phyloP scores from a whole-genome alignment of 495 filamentous ascomycete genomes.

The Cercophora sp. region DNA sequence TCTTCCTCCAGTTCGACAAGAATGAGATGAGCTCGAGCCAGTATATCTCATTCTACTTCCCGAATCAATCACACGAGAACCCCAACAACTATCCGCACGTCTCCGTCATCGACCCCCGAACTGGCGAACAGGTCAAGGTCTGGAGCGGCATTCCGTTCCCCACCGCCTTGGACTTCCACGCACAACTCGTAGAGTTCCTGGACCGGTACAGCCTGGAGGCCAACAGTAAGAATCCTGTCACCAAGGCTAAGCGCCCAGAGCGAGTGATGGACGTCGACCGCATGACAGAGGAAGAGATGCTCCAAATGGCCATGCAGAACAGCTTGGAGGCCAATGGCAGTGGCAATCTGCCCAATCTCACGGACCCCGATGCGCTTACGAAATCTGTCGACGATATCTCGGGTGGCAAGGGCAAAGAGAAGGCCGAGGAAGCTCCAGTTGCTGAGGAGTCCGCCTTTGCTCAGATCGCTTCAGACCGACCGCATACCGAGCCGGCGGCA shows the following conservation, averaged over 20 bases:
- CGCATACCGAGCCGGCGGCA: conserved; percentile 71
- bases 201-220: conserved; percentile 87
- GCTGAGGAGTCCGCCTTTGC: conserved; percentile 51
- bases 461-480: conserved; percentile 62
- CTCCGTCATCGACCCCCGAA: conserved; percentile 90
- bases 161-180: conserved; percentile 74
- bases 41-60: conserved; percentile 89
- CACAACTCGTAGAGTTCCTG: conserved; percentile 89
- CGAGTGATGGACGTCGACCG: conserved; percentile 68
- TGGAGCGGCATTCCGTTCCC: conserved; percentile 84
- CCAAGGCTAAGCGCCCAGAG: conserved; percentile 69
- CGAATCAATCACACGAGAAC: conserved; percentile 63
- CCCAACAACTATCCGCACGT: conserved; percentile 83
- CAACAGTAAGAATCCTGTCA: conserved; percentile 87
- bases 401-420: conserved; percentile 64
- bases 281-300: conserved; percentile 96
- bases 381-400: conserved; percentile 43
- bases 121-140: conserved; percentile 94
- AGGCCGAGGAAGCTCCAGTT: conserved; percentile 29
- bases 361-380: conserved; percentile 84
- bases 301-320: conserved; percentile 87
- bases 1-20: conserved; percentile 91
- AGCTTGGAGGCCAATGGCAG: conserved; percentile 53
- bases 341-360: conserved; percentile 28
- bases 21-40: conserved; percentile 67